Conservation (phyloP, 164 flowering plant species). For the Macadamia tetraphylla region DNA sequence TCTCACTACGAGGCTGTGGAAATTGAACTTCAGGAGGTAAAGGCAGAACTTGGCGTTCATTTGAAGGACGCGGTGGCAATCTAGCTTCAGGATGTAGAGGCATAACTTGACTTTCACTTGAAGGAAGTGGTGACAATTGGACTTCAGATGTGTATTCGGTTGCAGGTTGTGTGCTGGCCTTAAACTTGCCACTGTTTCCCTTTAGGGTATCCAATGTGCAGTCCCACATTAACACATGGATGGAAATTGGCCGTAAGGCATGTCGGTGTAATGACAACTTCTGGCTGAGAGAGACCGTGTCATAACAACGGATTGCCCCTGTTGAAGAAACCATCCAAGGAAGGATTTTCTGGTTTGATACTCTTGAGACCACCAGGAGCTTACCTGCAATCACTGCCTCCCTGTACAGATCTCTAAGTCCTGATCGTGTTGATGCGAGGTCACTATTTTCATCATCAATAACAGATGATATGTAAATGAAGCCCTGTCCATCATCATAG, state of each 20-base stretch:
- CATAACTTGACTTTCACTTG: constrained; percentile 12
- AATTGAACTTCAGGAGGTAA: constrained; percentile 18
- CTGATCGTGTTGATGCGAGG: constrained; percentile 60
- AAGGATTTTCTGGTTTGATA: constrained; percentile 76
- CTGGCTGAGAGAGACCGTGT: constrained; percentile 89
- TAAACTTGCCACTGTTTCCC: constrained; percentile 16
- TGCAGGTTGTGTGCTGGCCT: constrained; percentile 15
- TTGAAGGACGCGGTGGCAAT: constrained; percentile 2
- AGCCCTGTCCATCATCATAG: constrained; percentile 46
- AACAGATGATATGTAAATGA: constrained; percentile 80
- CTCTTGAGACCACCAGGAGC: constrained; percentile 66
- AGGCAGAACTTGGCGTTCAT: constrained; percentile 24
- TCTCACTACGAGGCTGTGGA: constrained; percentile 3
- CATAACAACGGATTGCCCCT: constrained; percentile 81
- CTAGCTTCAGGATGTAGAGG: too few species aligned
- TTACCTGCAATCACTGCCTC: constrained; percentile 50
- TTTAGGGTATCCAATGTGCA: constrained; percentile 20
- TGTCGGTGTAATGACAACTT: constrained; percentile 91
- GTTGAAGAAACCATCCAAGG: constrained; percentile 93
- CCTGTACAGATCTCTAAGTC: constrained; percentile 58
- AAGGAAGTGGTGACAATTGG: constrained; percentile 5
- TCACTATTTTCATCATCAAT: constrained; percentile 44
- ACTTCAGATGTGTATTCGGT: constrained; percentile 30
- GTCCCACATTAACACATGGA: constrained; percentile 77
- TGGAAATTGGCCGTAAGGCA: constrained; percentile 56